Evolutionary conservation across 176 grass and related monocot genomes (phyloP).

Genomic region (Ensete glaucum): DNA sequence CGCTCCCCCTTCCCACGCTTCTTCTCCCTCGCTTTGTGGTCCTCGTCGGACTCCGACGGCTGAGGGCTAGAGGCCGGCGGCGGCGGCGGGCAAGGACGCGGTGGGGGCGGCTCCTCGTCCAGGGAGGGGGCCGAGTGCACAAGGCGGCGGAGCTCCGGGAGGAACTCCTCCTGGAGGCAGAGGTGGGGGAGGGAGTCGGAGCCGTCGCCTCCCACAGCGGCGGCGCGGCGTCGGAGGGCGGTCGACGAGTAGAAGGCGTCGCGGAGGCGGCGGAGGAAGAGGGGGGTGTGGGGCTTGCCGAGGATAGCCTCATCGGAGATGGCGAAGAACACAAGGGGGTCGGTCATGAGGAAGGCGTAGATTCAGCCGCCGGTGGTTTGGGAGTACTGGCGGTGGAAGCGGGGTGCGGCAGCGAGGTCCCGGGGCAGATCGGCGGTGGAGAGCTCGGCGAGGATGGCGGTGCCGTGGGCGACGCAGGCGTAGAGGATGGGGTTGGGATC

Average conservation of each 20-base stretch:
- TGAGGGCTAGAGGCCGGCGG: not conserved
- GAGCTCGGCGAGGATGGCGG: constrained; percentile 12
- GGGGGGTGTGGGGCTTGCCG: not conserved
- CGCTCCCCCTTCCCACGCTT: not conserved
- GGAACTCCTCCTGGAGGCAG: constrained; percentile 15
- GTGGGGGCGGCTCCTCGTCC: not conserved
- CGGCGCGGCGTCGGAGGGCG: not conserved
- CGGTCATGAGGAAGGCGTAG: constrained; percentile 17
- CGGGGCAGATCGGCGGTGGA: not conserved
- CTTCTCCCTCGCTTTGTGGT: not conserved
- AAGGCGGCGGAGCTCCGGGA: constrained; percentile 16
- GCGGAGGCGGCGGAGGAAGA: constrained; percentile 11
- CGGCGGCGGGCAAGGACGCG: not conserved
- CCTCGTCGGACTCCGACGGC: not conserved
- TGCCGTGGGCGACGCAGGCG: constrained; percentile 18
- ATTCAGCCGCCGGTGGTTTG: constrained; percentile 15
- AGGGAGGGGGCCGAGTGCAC: not conserved
- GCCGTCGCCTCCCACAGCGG: too few relatives aligned
- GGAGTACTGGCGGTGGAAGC: constrained; percentile 15
- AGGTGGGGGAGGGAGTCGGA: not conserved
- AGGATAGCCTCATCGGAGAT: constrained; percentile 1
- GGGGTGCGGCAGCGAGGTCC: not conserved
- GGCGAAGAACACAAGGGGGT: constrained; percentile 14
- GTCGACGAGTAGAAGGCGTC: not conserved
- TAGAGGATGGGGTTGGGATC: constrained; percentile 12